phyloP scores from a whole-genome alignment of 2,329 filamentous ascomycete species.

The Colletotrichum musae region DNA sequence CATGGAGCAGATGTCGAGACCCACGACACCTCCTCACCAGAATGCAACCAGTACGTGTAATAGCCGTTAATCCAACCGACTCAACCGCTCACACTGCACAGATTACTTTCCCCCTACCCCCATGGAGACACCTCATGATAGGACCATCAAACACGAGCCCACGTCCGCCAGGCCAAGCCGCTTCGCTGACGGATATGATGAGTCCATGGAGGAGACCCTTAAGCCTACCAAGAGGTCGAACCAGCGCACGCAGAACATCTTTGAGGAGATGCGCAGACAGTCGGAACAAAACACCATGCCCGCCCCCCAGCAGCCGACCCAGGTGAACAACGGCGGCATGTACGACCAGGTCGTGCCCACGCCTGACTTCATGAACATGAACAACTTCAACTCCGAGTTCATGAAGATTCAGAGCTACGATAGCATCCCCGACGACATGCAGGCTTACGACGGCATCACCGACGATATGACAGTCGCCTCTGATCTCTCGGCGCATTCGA shows the following conservation, averaged over 20 bases:
- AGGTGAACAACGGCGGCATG: slow-evolving; percentile 54
- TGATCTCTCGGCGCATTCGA: slow-evolving; percentile 66
- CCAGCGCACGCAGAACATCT: slow-evolving; percentile 64
- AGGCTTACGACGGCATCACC: slow-evolving; percentile 51
- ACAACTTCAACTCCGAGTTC: slow-evolving; percentile 62
- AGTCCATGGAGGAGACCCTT: slow-evolving; percentile 77
- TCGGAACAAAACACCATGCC: slow-evolving; percentile 61
- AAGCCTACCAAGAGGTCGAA: slow-evolving; percentile 66
- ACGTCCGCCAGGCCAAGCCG: slow-evolving; percentile 55
- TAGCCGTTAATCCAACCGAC: too few species aligned
- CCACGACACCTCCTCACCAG: slow-evolving; percentile 74
- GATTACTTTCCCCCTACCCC: slow-evolving; percentile 79
- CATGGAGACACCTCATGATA: slow-evolving; percentile 72
- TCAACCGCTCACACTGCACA: slow-evolving; percentile 50
- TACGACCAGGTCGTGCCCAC: slow-evolving; percentile 68
- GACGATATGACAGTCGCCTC: slow-evolving; percentile 59
- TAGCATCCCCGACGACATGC: slow-evolving; percentile 51
- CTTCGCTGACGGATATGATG: slow-evolving; percentile 74
- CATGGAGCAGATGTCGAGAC: slow-evolving; percentile 62
- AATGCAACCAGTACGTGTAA: slow-evolving; percentile 69
- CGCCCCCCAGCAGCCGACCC: slow-evolving; percentile 47
- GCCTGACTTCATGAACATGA: slow-evolving; percentile 70
- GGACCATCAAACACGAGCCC: slow-evolving; percentile 58
- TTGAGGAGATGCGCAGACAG: slow-evolving; percentile 72
- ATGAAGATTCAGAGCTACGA: slow-evolving; percentile 56